These are phyloP conservation scores for Euphorbia lathyris DNA, from an alignment of 345 rosid species.

Conservation along the genomic window DNA sequence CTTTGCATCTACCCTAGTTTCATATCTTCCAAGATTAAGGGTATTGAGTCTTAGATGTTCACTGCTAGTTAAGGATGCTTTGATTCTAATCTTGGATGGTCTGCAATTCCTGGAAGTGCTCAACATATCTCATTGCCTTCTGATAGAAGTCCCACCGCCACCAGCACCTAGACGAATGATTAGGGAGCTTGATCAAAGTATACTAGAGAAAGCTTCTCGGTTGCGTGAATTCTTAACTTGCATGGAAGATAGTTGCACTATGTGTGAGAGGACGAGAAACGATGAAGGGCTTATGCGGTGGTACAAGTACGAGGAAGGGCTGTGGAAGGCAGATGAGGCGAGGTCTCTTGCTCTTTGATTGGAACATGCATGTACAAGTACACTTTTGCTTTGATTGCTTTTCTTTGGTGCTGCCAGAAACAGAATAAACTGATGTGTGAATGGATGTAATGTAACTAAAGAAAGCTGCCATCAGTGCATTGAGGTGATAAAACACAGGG, in stretches of 20 bases:
- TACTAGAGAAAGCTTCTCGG: constrained; percentile 48
- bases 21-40: constrained; percentile 47
- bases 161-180: constrained; percentile 41
- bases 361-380: constrained; percentile 4
- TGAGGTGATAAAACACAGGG: constrained; percentile 9
- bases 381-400: constrained; percentile 5
- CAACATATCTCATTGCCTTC: constrained; percentile 73
- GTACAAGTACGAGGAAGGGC: constrained; percentile 78
- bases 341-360: constrained; percentile 51
- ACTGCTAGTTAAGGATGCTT: constrained; percentile 49
- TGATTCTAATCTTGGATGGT: constrained; percentile 54
- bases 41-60: constrained; percentile 76
- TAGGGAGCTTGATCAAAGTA: constrained; percentile 44
- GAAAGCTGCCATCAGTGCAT: not conserved
- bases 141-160: constrained; percentile 42
- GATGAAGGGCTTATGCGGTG: constrained; percentile 88
- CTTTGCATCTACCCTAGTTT: constrained; percentile 46
- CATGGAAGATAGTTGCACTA: constrained; percentile 51
- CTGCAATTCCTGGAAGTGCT: constrained; percentile 60
- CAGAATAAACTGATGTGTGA: constrained; percentile 7
- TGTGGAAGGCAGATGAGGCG: constrained; percentile 75
- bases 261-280: constrained; percentile 64
- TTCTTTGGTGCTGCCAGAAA: constrained; percentile 7
- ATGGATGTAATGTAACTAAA: too few species aligned
- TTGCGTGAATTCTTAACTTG: constrained; percentile 59